These are phyloP conservation scores for Penicillium paxilli DNA, from an alignment of 495 filamentous ascomycete species.

Conservation along the genomic window DNA sequence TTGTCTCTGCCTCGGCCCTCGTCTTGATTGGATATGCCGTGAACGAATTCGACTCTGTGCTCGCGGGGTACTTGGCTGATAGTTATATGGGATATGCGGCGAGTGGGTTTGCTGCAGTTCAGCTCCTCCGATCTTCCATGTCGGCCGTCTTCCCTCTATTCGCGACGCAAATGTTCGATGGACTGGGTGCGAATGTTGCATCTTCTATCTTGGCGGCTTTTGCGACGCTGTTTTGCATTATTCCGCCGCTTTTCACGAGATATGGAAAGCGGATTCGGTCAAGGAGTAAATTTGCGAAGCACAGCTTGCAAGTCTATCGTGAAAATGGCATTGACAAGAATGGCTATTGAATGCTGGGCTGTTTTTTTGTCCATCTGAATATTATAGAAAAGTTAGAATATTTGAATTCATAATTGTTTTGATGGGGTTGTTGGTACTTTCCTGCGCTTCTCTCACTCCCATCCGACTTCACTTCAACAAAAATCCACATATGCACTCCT, in stretches of 20 bases:
- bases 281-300: slow-evolving; percentile 42
- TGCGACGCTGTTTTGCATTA: slow-evolving; percentile 39
- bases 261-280: slow-evolving; percentile 38
- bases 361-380: too few relatives aligned
- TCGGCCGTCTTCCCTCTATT: slow-evolving; percentile 44
- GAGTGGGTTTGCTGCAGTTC: slow-evolving; percentile 41
- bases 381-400: too few relatives aligned
- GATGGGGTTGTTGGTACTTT: too few relatives aligned
- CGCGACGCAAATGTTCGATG: slow-evolving; percentile 36
- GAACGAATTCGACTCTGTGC: slow-evolving; percentile 44
- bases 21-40: slow-evolving; percentile 42
- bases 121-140: slow-evolving; percentile 35
- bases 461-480: too few relatives aligned
- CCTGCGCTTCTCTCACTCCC: too few relatives aligned
- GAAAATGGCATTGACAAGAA: slow-evolving; percentile 18
- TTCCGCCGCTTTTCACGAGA: slow-evolving; percentile 32
- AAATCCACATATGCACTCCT: too few relatives aligned
- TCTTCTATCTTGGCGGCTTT: slow-evolving; percentile 37
- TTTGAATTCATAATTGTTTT: too few relatives aligned
- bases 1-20: slow-evolving; percentile 32
- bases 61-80: slow-evolving; percentile 49
- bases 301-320: slow-evolving; percentile 29
- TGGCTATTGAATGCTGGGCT: background rate
- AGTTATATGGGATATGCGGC: slow-evolving; percentile 44
- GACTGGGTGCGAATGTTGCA: slow-evolving; percentile 39